Percentiles rank a stretch among this genome's conserved stretches.
Conservation (phyloP, 768 basidiomycete species). For the Lyophyllum decastes region DNA sequence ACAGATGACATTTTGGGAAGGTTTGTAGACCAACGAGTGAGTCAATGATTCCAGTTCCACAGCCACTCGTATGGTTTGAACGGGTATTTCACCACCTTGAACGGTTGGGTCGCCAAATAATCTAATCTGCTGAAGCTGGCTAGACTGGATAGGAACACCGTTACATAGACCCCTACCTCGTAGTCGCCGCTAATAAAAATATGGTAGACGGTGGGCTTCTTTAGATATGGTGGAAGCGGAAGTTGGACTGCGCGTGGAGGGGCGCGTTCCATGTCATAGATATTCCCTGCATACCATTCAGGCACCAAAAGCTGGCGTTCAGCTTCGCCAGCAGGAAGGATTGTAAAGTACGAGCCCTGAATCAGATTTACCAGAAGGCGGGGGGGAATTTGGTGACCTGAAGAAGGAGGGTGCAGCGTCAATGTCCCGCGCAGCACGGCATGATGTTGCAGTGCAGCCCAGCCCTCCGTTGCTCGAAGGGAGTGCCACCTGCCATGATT, state of each 20-base stretch:
- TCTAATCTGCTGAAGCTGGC: conserved; percentile 54
- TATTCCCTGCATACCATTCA: conserved; percentile 83
- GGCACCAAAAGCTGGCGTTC: conserved; percentile 25
- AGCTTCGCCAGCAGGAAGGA: conserved; percentile 46
- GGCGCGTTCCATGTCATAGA: conserved; percentile 68
- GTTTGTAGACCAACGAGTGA: conserved; percentile 37
- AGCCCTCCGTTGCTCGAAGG: conserved; percentile 78
- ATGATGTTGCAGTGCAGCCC: conserved; percentile 86
- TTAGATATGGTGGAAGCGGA: conserved; percentile 45
- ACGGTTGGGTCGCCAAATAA: conserved; percentile 76
- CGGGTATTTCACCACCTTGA: conserved; percentile 44
- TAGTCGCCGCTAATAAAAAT: conserved; percentile 82
- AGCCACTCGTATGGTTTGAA: conserved; percentile 54
- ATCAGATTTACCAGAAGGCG: conserved; percentile 59
- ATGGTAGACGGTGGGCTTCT: conserved; percentile 55
- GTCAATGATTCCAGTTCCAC: conserved; percentile 40
- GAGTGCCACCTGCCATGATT: conserved; percentile 58
- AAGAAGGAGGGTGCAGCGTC: conserved; percentile 50
- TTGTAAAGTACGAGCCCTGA: conserved; percentile 76
- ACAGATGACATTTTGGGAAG: conserved; percentile 55
- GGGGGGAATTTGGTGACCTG: conserved; percentile 29
- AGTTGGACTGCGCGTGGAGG: conserved; percentile 50
- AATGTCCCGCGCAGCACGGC: conserved; percentile 66
- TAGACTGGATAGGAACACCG: neutral
- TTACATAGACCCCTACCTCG: conserved; percentile 48